Evolutionary conservation across 306 rosid genomes (phyloP), one percentile per base, ranked within the genome.

Genomic region (Vigna radiata): DNA sequence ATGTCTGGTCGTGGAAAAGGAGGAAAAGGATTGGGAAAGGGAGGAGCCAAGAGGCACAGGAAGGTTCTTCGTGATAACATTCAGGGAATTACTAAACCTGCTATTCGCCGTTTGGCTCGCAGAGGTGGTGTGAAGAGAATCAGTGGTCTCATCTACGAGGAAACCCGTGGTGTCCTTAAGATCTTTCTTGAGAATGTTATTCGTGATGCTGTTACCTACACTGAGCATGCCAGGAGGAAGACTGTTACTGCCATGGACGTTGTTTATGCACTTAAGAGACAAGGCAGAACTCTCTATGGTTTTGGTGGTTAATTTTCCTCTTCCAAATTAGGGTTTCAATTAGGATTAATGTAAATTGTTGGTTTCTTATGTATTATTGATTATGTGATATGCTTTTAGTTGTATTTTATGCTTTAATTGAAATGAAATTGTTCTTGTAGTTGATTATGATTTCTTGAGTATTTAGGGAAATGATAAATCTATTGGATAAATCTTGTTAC

Each of bases 1-100:
- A 87, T 87, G 90, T 84, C 88, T 4, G 90, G 90, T 33, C 87
- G 90, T 31, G 90, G 88, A 11, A 86, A 86, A 15, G 89, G 89
- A 5, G 87, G 89, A 0, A 86, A 86, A 79, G 87, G 89, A 7
- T 53, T 86, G 84, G 89, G 89, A 2, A 86, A 86, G 58, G 89
- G 87, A 29, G 87, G 89, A 58, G 87, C 87, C 13, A 83, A 83
- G 85, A 78, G 87, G 67, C 85, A 86, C 62, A 69, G 83, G 70
- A 83, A 86, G 68, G 89, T 81, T 0, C 87, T 83, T 0, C 53
- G 87, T 0, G 85, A 82, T 18, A 82, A 82, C 60, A 82, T 82
- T 7, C 84, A 85, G 59, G 88, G 88, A 0, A 85, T 85, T 6
- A 55, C 62, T 8, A 55, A 55, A 23, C 62, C 62, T 0, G 62